phyloP scores from a whole-genome alignment of 2,329 filamentous ascomycete genomes.

The Monosporascus sp. region DNA sequence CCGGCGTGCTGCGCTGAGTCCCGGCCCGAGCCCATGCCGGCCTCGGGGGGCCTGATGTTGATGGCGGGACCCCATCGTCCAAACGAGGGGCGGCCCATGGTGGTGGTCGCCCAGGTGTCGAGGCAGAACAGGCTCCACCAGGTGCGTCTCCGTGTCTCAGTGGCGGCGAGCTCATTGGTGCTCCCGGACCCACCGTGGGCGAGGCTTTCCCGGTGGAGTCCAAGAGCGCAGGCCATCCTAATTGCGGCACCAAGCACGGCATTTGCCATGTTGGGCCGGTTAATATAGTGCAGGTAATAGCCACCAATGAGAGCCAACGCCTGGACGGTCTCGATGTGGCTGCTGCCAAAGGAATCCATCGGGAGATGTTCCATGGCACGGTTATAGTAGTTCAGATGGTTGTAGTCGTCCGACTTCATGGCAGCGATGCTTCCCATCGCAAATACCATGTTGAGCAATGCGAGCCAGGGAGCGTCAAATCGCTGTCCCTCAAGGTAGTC shows the following conservation, averaged over 20 bases:
- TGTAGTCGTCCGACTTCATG: conserved; percentile 58
- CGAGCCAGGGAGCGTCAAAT: conserved; percentile 65
- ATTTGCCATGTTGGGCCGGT: conserved; percentile 72
- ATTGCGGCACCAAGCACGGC: conserved; percentile 66
- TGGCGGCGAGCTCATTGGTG: conserved; percentile 43
- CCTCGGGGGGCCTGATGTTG: conserved; percentile 58
- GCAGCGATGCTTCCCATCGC: conserved; percentile 69
- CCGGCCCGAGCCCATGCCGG: conserved; percentile 39
- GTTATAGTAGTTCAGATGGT: conserved; percentile 65
- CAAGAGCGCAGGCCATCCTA: conserved; percentile 69
- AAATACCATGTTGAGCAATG: conserved; percentile 70
- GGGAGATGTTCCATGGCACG: conserved; percentile 61
- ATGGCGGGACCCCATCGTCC: conserved; percentile 64
- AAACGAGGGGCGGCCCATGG: conserved; percentile 64
- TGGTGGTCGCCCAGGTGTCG: conserved; percentile 69
- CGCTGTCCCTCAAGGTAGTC: conserved; percentile 58
- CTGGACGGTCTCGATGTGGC: conserved; percentile 69
- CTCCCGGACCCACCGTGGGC: conserved; percentile 29
- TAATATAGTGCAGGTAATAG: conserved; percentile 74
- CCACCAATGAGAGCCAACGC: conserved; percentile 67
- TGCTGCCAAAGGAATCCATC: conserved; percentile 63
- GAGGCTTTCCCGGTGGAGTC: conserved; percentile 60
- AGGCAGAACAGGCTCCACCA: conserved; percentile 74
- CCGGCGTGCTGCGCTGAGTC: conserved; percentile 56
- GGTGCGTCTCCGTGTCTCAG: conserved; percentile 59